Evolutionary conservation across 2,329 filamentous ascomycete species (phyloP).

Genomic region (Neonectria punicea): DNA sequence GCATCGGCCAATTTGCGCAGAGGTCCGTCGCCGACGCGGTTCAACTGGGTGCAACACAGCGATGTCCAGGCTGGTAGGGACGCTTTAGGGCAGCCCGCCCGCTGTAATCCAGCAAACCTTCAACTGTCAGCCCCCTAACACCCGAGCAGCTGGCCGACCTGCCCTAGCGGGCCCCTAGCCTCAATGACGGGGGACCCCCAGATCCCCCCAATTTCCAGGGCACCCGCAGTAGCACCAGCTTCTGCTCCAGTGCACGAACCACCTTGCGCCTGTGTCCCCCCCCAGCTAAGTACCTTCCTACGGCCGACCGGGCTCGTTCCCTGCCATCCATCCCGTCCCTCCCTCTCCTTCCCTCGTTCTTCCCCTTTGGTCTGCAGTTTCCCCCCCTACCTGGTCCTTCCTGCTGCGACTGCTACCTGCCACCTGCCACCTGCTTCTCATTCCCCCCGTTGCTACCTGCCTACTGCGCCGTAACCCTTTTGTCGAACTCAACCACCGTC

Average conservation of each 20-base stretch:
- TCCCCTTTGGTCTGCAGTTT: slow-evolving; percentile 40
- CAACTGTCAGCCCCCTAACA: slow-evolving; percentile 11
- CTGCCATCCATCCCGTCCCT: slow-evolving; percentile 17
- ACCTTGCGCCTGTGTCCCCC: slow-evolving; percentile 18
- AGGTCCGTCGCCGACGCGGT: slow-evolving; percentile 28
- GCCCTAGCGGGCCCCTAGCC: slow-evolving; percentile 33
- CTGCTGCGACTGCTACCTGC: slow-evolving; percentile 27
- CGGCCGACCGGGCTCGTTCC: slow-evolving; percentile 16
- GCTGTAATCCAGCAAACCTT: slow-evolving; percentile 13
- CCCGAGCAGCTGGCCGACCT: slow-evolving; percentile 19
- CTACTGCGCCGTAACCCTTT: slow-evolving; percentile 40
- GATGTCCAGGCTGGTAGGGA: not conserved
- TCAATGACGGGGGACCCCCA: slow-evolving; percentile 30
- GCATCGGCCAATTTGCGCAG: slow-evolving; percentile 31
- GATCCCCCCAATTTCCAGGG: slow-evolving; percentile 42
- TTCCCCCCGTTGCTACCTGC: slow-evolving; percentile 35
- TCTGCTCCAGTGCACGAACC: slow-evolving; percentile 38
- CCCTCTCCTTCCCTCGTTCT: slow-evolving; percentile 19
- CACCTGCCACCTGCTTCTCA: slow-evolving; percentile 26
- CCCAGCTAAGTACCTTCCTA: slow-evolving; percentile 19
- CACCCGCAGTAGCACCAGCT: slow-evolving; percentile 37
- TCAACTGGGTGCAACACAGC: slow-evolving; percentile 14
- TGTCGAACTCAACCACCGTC: slow-evolving; percentile 37
- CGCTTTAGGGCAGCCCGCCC: slow-evolving; percentile 5
- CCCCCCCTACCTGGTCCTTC: slow-evolving; percentile 37